Evolutionary conservation across 2,329 filamentous ascomycete species (phyloP).

Genomic region (Botrytis pseudocinerea): DNA sequence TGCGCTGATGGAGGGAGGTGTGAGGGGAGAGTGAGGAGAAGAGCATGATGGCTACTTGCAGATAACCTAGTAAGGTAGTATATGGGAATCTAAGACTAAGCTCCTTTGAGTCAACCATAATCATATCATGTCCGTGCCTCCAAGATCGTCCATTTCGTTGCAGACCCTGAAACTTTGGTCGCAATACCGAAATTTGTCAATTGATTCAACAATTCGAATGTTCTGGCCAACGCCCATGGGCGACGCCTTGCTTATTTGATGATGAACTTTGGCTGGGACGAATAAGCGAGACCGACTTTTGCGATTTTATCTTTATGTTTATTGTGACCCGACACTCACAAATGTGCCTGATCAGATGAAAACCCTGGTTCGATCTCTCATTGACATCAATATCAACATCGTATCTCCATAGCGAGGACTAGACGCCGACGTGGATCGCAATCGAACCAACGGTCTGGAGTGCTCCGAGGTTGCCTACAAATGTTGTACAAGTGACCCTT

Average conservation of each 20-base stretch:
- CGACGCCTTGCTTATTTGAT: neutral
- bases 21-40: neutral
- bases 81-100: neutral
- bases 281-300: neutral
- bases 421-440: neutral
- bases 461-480: slow-evolving; percentile 3
- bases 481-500: neutral
- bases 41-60: neutral
- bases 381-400: neutral
- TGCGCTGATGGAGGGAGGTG: neutral
- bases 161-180: neutral
- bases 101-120: neutral
- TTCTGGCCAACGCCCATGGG: slow-evolving; percentile 1
- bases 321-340: neutral
- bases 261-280: neutral
- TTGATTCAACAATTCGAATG: neutral
- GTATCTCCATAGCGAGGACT: neutral
- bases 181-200: neutral
- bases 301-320: neutral
- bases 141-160: neutral
- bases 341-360: neutral
- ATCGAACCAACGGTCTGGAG: neutral
- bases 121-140: neutral
- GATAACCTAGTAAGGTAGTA: neutral
- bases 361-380: neutral